Base-by-base conservation (phyloP, 2,329 filamentous ascomycete species). In the Mollisiaceae sp. region DNA sequence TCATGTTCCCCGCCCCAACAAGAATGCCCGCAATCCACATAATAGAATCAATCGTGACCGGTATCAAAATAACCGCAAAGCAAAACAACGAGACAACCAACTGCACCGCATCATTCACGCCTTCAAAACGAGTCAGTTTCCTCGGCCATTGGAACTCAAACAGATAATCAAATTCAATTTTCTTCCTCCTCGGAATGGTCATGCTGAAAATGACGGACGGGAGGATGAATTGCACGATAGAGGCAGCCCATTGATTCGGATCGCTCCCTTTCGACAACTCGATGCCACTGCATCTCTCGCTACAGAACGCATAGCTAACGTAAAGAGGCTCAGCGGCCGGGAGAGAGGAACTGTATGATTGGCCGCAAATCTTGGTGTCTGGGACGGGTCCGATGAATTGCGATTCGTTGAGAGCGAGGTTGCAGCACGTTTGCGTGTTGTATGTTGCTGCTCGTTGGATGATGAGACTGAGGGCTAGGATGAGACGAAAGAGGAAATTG, bases 141-240 rank as follows among this genome's bases (percentile, higher is more conserved):
- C n/a, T 60, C 9, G 59, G 55, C 66, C 59, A 65, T 36, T 75
- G 72, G n/a, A 74, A 65, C 14, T 76, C 74, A n/a, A 74, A 65
- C 14, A 75, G 45, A 6, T 74, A 71, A 2, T 75, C 74, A 50
- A 76, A 75, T 5, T 71, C 70, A 12, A 78, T 69, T 57, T 77
- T 73, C 18, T 71, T 70, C 36, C 72, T 71, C 8, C 77, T 71
- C 12, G 77, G 77, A 4, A 79, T 74, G 45, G 75, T 77, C 65
- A 76, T 75, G 59, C 75, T 76, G 66, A 79, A 79, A 0, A 77
- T 75, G 3, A 79, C 66, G 18, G 74, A 75, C 0, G 77, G 77
- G 38, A 79, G 67, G 54, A 79, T 75, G 67, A 78, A 79, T 52
- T 77, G 74, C 0, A 77, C 75, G 0, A 78, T 67, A 1, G 76